Evolutionary conservation across 1,139 yeast species (phyloP).

Genomic region (Hyphopichia fennica): DNA sequence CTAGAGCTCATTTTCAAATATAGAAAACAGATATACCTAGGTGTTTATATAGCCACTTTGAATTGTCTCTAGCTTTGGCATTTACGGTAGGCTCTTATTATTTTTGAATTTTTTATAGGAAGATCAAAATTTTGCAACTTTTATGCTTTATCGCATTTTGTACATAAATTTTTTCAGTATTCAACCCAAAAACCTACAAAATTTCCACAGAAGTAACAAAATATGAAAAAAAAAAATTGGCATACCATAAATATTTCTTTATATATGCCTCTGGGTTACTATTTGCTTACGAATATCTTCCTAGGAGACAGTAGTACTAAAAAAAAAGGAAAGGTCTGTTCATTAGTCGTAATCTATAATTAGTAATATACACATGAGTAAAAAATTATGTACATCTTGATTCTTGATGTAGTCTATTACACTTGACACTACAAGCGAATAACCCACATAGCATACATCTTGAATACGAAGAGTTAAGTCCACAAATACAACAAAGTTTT

Average conservation of each 20-base stretch:
- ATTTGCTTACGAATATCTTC: too few species aligned
- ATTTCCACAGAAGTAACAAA: neutral
- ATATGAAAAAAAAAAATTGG: neutral
- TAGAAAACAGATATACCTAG: too few species aligned
- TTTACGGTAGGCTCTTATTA: neutral
- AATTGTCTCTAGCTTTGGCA: too few species aligned
- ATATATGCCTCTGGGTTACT: too few species aligned
- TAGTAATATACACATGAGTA: neutral
- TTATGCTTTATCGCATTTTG: neutral
- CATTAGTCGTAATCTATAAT: neutral
- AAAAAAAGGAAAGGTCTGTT: neutral
- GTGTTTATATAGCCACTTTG: too few species aligned
- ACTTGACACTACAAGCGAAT: conserved; percentile 42
- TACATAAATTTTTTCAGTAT: too few species aligned
- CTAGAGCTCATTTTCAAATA: too few species aligned
- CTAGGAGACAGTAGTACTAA: too few species aligned
- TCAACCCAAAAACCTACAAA: neutral
- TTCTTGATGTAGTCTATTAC: conserved; percentile 43
- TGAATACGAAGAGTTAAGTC: conserved; percentile 37
- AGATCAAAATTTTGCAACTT: neutral
- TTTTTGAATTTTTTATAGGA: neutral
- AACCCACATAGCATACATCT: conserved; percentile 44
- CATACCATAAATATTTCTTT: too few species aligned
- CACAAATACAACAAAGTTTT: conserved; percentile 46
- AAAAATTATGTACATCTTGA: conserved; percentile 38